Conservation (phyloP, 2,329 filamentous ascomycete species). For the Colletotrichum musae region DNA sequence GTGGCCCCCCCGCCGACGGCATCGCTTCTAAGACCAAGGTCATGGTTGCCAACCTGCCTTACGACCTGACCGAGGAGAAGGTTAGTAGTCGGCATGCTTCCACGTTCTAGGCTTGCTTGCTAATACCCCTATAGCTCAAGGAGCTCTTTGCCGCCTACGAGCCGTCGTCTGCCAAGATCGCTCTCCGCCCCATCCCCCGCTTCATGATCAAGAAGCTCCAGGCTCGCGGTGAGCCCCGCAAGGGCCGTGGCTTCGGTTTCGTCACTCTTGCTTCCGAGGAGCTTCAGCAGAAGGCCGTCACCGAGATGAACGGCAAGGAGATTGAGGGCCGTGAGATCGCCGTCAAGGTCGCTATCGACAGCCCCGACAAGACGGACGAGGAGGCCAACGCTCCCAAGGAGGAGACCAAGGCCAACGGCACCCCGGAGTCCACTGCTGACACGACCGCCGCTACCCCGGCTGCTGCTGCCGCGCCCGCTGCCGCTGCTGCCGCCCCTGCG, state of each 20-base stretch:
- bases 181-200: constrained; percentile 96
- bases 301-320: constrained; percentile 99
- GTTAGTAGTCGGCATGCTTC: constrained; percentile 63
- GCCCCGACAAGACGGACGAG: constrained; percentile 94
- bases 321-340: constrained; percentile 99
- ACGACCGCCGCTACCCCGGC: constrained; percentile 44
- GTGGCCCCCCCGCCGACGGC: constrained; percentile 96
- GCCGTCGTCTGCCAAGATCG: constrained; percentile 96
- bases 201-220: constrained; percentile 99
- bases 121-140: constrained; percentile 78
- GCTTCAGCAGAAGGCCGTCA: constrained; percentile 95
- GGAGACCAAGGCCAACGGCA: constrained; percentile 58
- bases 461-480: constrained; percentile 43
- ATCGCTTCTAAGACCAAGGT: constrained; percentile 99
- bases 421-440: constrained; percentile 52
- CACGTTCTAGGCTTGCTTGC: constrained; percentile 14
- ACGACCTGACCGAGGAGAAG: constrained; percentile 98
- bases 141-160: constrained; percentile 96
- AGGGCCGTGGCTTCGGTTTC: constrained; percentile 99
- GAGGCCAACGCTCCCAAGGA: constrained; percentile 76
- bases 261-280: constrained; percentile 96
- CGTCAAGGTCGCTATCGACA: constrained; percentile 99
- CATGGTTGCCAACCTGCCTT: constrained; percentile 99
- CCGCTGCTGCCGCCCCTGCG: constrained; percentile 44
- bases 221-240: constrained; percentile 96